phyloP scores from a whole-genome alignment of 192 early-diverging fungal genomes.

The Rhizophagus prolifer region DNA sequence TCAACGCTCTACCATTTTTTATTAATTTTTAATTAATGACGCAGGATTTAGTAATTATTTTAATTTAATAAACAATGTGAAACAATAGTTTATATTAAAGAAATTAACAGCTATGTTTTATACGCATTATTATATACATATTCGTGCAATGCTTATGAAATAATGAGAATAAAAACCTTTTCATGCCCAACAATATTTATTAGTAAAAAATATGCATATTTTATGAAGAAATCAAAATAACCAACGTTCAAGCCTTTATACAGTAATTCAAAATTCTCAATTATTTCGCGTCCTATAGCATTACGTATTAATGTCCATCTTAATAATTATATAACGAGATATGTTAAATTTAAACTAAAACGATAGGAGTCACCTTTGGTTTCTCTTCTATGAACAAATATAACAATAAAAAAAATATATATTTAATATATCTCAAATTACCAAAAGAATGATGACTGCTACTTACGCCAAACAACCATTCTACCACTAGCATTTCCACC shows the following conservation, averaged over 20 bases:
- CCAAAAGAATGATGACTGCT: not conserved
- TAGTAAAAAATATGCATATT: not conserved
- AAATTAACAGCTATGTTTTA: too few relatives aligned
- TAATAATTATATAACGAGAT: not conserved
- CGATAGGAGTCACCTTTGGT: not conserved
- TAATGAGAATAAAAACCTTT: too few relatives aligned
- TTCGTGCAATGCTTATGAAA: too few relatives aligned
- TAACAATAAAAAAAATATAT: not conserved
- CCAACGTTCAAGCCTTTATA: too few relatives aligned
- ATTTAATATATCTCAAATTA: not conserved
- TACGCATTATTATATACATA: too few relatives aligned
- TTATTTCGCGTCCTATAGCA: not conserved
- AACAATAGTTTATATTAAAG: too few relatives aligned
- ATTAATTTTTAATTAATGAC: too few relatives aligned
- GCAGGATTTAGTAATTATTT: too few relatives aligned
- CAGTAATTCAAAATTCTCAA: not conserved
- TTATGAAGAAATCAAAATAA: not conserved
- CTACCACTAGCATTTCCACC: conserved; percentile 60
- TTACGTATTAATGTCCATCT: not conserved
- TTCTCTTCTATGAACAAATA: not conserved
- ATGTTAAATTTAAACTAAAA: not conserved
- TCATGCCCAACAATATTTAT: not conserved
- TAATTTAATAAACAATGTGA: too few relatives aligned
- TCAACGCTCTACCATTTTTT: too few relatives aligned
- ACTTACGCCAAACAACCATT: conserved; percentile 52